Conservation (phyloP, 73 alveolate species). For the Paramecium biaurelia region DNA sequence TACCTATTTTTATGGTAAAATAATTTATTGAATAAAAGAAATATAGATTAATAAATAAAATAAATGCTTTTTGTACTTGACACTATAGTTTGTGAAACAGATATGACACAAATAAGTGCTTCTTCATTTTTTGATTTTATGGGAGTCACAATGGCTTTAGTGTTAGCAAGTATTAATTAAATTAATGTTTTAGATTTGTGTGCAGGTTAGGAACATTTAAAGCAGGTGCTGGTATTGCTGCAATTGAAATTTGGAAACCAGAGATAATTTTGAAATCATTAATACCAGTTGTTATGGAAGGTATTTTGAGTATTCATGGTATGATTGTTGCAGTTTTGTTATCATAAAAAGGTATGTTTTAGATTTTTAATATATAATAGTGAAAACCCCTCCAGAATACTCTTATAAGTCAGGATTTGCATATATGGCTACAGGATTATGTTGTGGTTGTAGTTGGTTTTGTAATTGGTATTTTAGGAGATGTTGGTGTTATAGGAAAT, state of each 20-base stretch:
- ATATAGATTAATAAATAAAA: not conserved
- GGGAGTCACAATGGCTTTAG: slow-evolving; percentile 95
- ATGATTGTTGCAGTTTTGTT: slow-evolving; percentile 69
- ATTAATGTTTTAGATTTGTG: slow-evolving; percentile 71
- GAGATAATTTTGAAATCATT: slow-evolving; percentile 76
- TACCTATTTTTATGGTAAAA: not conserved
- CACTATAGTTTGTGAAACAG: not conserved
- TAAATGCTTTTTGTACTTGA: not conserved
- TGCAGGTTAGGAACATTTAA: slow-evolving; percentile 95
- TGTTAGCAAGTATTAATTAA: slow-evolving; percentile 72
- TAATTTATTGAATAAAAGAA: not conserved
- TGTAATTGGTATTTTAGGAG: slow-evolving; percentile 89
- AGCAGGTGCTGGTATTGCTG: slow-evolving; percentile 90
- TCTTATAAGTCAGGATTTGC: slow-evolving; percentile 64
- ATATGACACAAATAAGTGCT: too few relatives aligned
- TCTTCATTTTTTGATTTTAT: slow-evolving; percentile 88
- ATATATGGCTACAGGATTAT: slow-evolving; percentile 78
- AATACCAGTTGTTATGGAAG: slow-evolving; percentile 85
- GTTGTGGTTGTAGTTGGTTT: slow-evolving; percentile 81
- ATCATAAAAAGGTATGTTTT: slow-evolving; percentile 60
- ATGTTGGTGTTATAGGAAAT: slow-evolving; percentile 77
- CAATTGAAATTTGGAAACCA: slow-evolving; percentile 84
- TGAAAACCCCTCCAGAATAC: not conserved
- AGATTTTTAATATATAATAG: not conserved
- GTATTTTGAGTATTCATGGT: slow-evolving; percentile 83